A percentile compares a stretch with the other conserved stretches of the same genome.
Evolutionary conservation across 106 monocot species (phyloP).

Genomic region (Ottelia alismoides): DNA sequence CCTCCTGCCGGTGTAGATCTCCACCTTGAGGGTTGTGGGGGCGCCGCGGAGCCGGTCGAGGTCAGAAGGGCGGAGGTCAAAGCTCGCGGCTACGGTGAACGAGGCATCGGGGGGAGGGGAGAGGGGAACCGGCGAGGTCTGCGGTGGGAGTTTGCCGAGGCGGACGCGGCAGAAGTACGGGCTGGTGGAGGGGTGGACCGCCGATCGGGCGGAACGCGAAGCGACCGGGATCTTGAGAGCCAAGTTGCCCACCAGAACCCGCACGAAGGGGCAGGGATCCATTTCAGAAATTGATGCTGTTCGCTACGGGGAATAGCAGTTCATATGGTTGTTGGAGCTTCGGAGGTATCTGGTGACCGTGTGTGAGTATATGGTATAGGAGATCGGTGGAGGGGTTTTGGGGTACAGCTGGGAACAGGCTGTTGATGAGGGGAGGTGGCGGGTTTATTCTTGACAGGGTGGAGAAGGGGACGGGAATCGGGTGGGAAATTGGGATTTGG

Average conservation of each 20-base stretch:
- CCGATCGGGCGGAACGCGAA: constrained; percentile 51
- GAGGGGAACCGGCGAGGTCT: constrained; percentile 39
- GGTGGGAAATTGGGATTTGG: too few species aligned
- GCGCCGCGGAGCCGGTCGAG: constrained; percentile 33
- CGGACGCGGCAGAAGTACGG: constrained; percentile 83
- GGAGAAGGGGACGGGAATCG: too few species aligned
- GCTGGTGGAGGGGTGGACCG: constrained; percentile 68
- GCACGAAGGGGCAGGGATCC: constrained; percentile 91
- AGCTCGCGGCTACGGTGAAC: constrained; percentile 35
- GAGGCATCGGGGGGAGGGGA: constrained; percentile 14
- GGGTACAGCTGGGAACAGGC: constrained; percentile 4
- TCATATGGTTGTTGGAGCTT: too few species aligned
- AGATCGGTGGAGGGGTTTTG: background rate
- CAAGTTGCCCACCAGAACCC: constrained; percentile 77
- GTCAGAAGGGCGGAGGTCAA: constrained; percentile 43
- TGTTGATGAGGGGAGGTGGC: too few species aligned
- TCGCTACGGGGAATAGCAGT: too few species aligned
- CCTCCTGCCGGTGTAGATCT: constrained; percentile 69
- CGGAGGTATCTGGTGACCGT: too few species aligned
- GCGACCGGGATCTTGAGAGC: constrained; percentile 70
- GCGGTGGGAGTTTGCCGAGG: constrained; percentile 42
- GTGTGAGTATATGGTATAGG: background rate
- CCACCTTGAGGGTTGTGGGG: constrained; percentile 34
- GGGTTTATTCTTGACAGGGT: too few species aligned
- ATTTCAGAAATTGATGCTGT: constrained; percentile 7